Base-by-base conservation (phyloP, 345 rosid genomes). In the Heritiera fomes region DNA sequence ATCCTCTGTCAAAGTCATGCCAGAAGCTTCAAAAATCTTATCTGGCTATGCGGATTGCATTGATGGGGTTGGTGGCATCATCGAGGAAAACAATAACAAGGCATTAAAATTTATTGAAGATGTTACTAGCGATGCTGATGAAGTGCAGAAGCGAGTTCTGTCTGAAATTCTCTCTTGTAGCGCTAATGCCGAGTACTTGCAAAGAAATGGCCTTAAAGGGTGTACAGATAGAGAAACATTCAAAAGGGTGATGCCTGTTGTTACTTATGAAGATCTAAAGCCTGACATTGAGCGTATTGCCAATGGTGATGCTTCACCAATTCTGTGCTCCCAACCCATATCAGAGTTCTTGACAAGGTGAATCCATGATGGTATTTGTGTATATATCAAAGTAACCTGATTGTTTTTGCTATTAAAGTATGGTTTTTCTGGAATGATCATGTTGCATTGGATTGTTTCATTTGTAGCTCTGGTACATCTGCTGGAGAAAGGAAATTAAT, bases 401-500 rank as follows among this genome's bases (percentile, higher is more conserved):
- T 15, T 18, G 28, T 76, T 10, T 18, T 67, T 62, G 7, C 45
- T n/a, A 32, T 49, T 15, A 28, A 56, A 47, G 63, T 15, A 5
- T 58, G 3, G 17, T 2, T 59, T 18, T 49, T 70, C 13, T 6
- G 13, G 2, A 43, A 53, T 66, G 72, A 34, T 75, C 55, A 62
- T 74, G 77, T 75, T 78, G 61, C 67, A 77, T 46, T 69, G 77
- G 78, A 30, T 3, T 32, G 23, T 52, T 61, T 68, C 4, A 12
- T 18, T 63, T n/a, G 65, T 71, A 88, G 91, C 78, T 88, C 91
- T 40, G 91, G 91, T 23, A 88, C 91, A 28, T 88, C 91, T 30
- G 89, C 85, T 46, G 91, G 89, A n/a, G 89, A 88, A 73, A 87
- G 91, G 75, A 88, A 88, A 77, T 15, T 88, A 89, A 88, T 88